phyloP scores from a whole-genome alignment of 2,329 filamentous ascomycete species.

The Exophiala aquamarina region DNA sequence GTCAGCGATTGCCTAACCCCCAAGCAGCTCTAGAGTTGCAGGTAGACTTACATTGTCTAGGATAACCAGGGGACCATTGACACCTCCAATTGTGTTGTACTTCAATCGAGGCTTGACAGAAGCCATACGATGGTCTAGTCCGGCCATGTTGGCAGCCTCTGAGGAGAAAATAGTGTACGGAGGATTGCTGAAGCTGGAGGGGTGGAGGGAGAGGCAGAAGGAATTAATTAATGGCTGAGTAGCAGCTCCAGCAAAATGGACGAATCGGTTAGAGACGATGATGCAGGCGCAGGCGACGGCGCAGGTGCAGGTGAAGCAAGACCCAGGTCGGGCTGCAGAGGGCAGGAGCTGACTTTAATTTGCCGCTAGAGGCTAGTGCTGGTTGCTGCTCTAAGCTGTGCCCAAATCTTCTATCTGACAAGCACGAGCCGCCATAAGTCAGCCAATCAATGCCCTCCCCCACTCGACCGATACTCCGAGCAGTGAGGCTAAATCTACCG shows the following conservation, averaged over 20 bases:
- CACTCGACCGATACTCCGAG: no score
- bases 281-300: slow-evolving; percentile 12
- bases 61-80: slow-evolving; percentile 97
- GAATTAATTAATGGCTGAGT: slow-evolving; percentile 11
- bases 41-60: slow-evolving; percentile 79
- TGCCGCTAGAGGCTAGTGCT: no score
- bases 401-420: no score
- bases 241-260: slow-evolving; percentile 5
- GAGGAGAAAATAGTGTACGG: not conserved
- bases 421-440: no score
- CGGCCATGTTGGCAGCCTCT: slow-evolving; percentile 28
- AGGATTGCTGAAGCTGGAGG: slow-evolving; percentile 1
- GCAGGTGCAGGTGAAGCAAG: slow-evolving; percentile 5
- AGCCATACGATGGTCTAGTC: slow-evolving; percentile 47
- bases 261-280: slow-evolving; percentile 18
- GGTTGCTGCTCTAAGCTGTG: no score
- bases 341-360: no score
- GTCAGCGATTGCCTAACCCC: slow-evolving; percentile 22
- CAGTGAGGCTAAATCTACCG: no score
- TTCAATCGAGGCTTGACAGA: slow-evolving; percentile 70
- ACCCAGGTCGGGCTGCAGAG: no score
- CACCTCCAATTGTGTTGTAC: slow-evolving; percentile 97
- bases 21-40: not conserved
- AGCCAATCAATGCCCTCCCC: no score
- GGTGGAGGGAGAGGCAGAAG: slow-evolving; percentile 15